A percentile compares a stretch with the other conserved stretches of the same genome.
phyloP scores from a whole-genome alignment of 1,284 basidiomycete genomes.

The Phaffia rhodozyma region DNA sequence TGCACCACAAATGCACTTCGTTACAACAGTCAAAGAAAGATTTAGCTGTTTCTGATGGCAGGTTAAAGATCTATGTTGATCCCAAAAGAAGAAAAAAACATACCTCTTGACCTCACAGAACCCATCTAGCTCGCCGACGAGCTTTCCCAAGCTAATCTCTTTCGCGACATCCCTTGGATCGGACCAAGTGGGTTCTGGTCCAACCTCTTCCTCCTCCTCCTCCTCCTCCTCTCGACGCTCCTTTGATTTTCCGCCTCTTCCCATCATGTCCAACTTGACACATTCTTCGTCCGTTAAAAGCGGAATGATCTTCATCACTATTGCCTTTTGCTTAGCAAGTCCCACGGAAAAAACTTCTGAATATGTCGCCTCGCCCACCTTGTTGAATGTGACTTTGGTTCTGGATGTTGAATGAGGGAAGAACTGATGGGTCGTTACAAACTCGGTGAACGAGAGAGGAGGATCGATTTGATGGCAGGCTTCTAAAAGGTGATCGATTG shows the following conservation, averaged over 20 bases:
- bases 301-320: slow-evolving; percentile 79
- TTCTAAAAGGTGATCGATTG: no score
- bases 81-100: slow-evolving; percentile 23
- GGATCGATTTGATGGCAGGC: no score
- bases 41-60: no score
- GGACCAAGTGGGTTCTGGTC: slow-evolving; percentile 53
- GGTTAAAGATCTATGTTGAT: no score
- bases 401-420: no score
- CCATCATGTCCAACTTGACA: slow-evolving; percentile 24
- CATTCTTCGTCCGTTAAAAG: slow-evolving; percentile 44
- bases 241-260: slow-evolving; percentile 13
- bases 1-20: slow-evolving; percentile 62
- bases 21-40: slow-evolving; percentile 3
- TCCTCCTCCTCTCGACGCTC: slow-evolving; percentile 11
- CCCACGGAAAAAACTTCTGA: slow-evolving; percentile 91
- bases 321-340: slow-evolving; percentile 34
- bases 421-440: no score
- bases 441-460: no score
- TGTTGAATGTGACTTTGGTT: slow-evolving; percentile 39
- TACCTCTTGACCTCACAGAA: slow-evolving; percentile 64
- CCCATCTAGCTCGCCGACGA: slow-evolving; percentile 60
- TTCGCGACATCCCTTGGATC: slow-evolving; percentile 65
- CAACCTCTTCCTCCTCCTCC: slow-evolving; percentile 29
- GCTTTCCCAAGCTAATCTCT: slow-evolving; percentile 74
- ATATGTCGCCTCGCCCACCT: slow-evolving; percentile 92